A percentile compares a stretch with the other conserved stretches of the same genome.
phyloP scores from a whole-genome alignment of 1,284 basidiomycete species.

The Cryptococcus sp. region DNA sequence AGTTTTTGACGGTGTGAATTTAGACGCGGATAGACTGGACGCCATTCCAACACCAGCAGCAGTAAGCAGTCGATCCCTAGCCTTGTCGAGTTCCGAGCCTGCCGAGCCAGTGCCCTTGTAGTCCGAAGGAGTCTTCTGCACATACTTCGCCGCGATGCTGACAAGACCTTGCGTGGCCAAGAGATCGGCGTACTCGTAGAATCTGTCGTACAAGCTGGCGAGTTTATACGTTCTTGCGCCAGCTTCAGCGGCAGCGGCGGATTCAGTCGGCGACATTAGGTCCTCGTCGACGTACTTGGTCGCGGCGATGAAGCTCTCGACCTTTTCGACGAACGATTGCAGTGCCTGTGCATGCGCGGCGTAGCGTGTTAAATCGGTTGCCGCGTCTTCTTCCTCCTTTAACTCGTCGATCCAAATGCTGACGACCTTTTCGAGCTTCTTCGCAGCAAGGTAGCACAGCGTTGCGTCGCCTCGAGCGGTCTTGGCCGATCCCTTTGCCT shows the following conservation, averaged over 20 bases:
- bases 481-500: conserved; percentile 55
- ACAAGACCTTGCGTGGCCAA: conserved; percentile 87
- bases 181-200: conserved; percentile 93
- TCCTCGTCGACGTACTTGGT: conserved; percentile 85
- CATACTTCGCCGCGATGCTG: conserved; percentile 75
- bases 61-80: conserved; percentile 57
- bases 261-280: conserved; percentile 57
- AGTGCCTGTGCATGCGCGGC: conserved; percentile 85
- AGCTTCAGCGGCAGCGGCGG: conserved; percentile 55
- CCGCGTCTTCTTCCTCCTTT: conserved; percentile 73
- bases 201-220: conserved; percentile 82
- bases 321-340: conserved; percentile 95
- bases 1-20: conserved; percentile 7
- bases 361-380: conserved; percentile 61
- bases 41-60: conserved; percentile 33
- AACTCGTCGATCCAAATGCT: conserved; percentile 93
- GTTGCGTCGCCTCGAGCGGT: conserved; percentile 85
- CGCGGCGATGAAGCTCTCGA: conserved; percentile 88
- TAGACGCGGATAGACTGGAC: conserved; percentile 1
- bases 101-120: conserved; percentile 67
- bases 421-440: conserved; percentile 83
- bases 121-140: conserved; percentile 75
- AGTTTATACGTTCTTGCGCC: conserved; percentile 77
- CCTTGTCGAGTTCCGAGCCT: conserved; percentile 61
- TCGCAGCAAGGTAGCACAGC: conserved; percentile 87